Evolutionary conservation across 768 basidiomycete genomes (phyloP).

Genomic region (Tricholoma flavovirens): DNA sequence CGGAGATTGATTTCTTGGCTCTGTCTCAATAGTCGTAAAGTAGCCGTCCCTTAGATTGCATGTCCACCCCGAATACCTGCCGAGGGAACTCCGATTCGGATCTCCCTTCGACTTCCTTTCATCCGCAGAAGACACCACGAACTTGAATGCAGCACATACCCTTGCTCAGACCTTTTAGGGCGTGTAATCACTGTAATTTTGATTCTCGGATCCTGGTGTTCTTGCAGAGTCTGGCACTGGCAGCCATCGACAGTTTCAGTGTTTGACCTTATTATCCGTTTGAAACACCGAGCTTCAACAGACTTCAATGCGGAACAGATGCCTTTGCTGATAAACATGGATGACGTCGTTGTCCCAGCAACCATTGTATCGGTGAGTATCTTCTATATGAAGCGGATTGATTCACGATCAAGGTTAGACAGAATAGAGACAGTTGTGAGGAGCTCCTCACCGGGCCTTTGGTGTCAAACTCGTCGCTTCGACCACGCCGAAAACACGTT

Average conservation of each 20-base stretch:
- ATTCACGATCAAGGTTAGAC: not conserved
- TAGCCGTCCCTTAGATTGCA: too few species aligned
- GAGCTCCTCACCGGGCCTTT: not conserved
- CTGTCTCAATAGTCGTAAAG: not conserved
- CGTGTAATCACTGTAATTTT: too few species aligned
- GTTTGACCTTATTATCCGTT: not conserved
- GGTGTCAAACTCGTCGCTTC: not conserved
- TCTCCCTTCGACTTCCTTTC: not conserved
- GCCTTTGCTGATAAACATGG: not conserved
- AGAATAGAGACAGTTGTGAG: not conserved
- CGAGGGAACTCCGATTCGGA: not conserved
- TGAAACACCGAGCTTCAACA: too few species aligned
- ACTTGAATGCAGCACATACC: not conserved
- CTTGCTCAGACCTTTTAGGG: too few species aligned
- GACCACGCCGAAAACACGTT: not conserved
- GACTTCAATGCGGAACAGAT: not conserved
- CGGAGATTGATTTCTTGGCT: not conserved
- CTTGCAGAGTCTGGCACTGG: too few species aligned
- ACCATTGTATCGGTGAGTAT: constrained; percentile 12
- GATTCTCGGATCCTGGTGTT: too few species aligned
- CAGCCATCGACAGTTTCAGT: too few species aligned
- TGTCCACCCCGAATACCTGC: not conserved
- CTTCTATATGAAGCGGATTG: constrained; percentile 3
- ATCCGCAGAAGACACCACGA: not conserved
- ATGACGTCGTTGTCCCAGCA: constrained; percentile 19